phyloP scores from a whole-genome alignment of 2,329 filamentous ascomycete genomes.

The Huntiella moniliformis region DNA sequence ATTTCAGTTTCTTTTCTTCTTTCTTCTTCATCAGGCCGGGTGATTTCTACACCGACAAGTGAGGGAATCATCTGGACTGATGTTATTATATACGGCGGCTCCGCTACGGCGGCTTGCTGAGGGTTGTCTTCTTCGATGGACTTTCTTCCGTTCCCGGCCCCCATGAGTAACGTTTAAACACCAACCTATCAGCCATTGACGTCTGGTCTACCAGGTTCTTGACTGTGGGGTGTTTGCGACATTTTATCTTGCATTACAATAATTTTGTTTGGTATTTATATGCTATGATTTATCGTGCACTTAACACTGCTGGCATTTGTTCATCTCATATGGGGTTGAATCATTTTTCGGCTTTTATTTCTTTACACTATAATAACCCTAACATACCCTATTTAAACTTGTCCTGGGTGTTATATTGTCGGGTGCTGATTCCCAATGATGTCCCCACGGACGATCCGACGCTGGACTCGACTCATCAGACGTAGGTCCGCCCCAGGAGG shows the following conservation, averaged over 20 bases:
- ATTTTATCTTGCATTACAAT: slow-evolving; percentile 14
- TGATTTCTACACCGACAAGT: slow-evolving; percentile 33
- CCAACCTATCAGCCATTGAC: slow-evolving; percentile 29
- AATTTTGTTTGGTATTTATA: neutral
- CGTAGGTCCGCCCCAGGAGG: neutral
- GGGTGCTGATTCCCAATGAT: neutral
- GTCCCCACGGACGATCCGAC: neutral
- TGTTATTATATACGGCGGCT: slow-evolving; percentile 23
- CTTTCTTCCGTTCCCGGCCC: slow-evolving; percentile 38
- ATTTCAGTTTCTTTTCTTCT: slow-evolving; percentile 15
- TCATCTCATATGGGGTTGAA: neutral
- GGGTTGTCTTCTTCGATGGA: slow-evolving; percentile 29
- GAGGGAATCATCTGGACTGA: slow-evolving; percentile 23
- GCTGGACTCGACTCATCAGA: neutral
- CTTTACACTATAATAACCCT: neutral
- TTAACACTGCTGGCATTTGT: neutral
- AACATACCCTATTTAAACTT: neutral
- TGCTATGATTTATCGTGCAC: neutral
- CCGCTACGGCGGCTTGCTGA: slow-evolving; percentile 36
- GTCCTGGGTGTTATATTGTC: neutral
- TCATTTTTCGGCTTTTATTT: neutral
- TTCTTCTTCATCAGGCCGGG: slow-evolving; percentile 27
- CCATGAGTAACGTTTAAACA: slow-evolving; percentile 27
- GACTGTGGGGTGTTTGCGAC: slow-evolving; percentile 35
- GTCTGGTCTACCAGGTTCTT: slow-evolving; percentile 23